Conservation (phyloP, 257 asterid genomes). For the Capsicum baccatum region DNA sequence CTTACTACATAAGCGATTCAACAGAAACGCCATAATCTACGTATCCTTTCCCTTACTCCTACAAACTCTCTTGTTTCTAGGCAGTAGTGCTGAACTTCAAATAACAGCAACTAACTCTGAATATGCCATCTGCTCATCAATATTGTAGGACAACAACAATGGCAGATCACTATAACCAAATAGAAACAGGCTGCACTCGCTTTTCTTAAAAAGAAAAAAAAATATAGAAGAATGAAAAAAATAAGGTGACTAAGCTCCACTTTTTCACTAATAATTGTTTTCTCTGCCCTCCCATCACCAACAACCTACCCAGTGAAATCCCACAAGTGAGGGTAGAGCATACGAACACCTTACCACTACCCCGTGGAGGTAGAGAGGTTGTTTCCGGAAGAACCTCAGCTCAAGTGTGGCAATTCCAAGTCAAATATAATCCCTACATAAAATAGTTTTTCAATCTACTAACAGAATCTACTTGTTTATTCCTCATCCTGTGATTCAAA, state of each 20-base stretch:
- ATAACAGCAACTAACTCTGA: slow-evolving; percentile 1
- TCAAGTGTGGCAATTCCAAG: too few relatives aligned
- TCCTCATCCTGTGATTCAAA: not conserved
- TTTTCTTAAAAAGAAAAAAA: not conserved
- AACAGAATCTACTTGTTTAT: not conserved
- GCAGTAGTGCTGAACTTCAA: slow-evolving; percentile 13
- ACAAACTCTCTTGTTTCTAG: slow-evolving; percentile 5
- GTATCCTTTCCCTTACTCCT: not conserved
- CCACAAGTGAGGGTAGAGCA: too few relatives aligned
- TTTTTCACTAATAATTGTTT: not conserved
- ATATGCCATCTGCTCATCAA: slow-evolving; percentile 7
- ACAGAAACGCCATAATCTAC: not conserved
- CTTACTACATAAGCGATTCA: not conserved
- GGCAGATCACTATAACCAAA: slow-evolving; percentile 19
- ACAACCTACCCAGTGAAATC: too few relatives aligned
- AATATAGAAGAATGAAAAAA: not conserved
- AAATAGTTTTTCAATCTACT: not conserved
- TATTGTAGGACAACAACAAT: not conserved
- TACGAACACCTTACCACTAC: too few relatives aligned
- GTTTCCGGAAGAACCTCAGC: too few relatives aligned
- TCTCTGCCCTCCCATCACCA: not conserved
- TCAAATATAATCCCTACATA: not conserved
- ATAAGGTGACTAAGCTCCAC: slow-evolving; percentile 19
- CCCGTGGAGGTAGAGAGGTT: too few relatives aligned
- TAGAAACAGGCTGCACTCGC: not conserved